Percentiles rank a stretch among this genome's conserved stretches.
Evolutionary conservation across 2,329 filamentous ascomycete species (phyloP).

Genomic region (Exophiala phaeomuriformis): DNA sequence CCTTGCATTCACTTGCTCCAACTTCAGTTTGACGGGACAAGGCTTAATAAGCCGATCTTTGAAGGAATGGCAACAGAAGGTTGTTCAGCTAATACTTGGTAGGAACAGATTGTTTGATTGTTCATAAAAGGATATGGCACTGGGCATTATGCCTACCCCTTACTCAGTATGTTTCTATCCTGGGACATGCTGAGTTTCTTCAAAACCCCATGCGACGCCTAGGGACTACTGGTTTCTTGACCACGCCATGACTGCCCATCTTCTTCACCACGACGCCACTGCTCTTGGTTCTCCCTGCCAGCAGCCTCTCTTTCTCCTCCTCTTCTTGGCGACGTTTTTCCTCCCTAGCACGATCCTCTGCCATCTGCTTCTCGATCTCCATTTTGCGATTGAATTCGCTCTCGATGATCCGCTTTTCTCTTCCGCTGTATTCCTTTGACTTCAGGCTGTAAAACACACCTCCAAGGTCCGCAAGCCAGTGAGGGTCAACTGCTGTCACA

Average conservation of each 20-base stretch:
- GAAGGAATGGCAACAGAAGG: too few species aligned
- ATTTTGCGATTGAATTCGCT: slow-evolving; percentile 86
- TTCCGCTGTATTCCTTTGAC: slow-evolving; percentile 88
- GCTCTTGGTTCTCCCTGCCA: slow-evolving; percentile 19
- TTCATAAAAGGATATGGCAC: not conserved
- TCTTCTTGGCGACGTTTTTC: slow-evolving; percentile 50
- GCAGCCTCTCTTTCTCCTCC: slow-evolving; percentile 32
- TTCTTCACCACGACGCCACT: slow-evolving; percentile 25
- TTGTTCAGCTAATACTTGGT: too few species aligned
- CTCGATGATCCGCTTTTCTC: slow-evolving; percentile 80
- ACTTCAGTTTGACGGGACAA: too few species aligned
- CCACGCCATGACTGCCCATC: slow-evolving; percentile 26
- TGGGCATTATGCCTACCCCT: not conserved
- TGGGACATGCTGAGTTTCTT: not conserved
- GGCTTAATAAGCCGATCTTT: too few species aligned
- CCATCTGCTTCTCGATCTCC: slow-evolving; percentile 91
- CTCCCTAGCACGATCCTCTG: slow-evolving; percentile 73
- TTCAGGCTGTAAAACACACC: slow-evolving; percentile 97
- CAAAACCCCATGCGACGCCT: slow-evolving; percentile 26
- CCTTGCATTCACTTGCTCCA: not conserved
- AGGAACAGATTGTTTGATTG: too few species aligned
- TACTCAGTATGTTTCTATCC: not conserved
- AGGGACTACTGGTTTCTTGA: slow-evolving; percentile 26
- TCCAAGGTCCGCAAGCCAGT: slow-evolving; percentile 93
- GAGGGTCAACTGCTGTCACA: slow-evolving; percentile 89